Evolutionary conservation across 225 moss, liverwort and hornwort genomes (phyloP).

Genomic region (Pseudoscleropodium purum): DNA sequence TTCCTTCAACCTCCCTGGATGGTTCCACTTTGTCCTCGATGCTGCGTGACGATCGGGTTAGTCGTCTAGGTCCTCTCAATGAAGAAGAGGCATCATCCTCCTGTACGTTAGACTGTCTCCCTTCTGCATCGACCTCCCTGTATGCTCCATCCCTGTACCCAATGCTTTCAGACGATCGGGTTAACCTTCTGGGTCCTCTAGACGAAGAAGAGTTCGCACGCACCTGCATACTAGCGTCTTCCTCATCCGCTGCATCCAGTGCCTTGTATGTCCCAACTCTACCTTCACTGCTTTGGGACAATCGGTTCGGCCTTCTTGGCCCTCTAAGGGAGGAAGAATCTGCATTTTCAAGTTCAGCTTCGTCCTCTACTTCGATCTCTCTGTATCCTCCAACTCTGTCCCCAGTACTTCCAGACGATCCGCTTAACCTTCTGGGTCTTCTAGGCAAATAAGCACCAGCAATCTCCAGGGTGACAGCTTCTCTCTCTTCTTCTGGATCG

Average conservation of each 20-base stretch:
- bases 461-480: background rate
- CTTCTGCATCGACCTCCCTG: background rate
- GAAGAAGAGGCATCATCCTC: background rate
- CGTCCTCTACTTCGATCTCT: conserved; percentile 1
- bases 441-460: conserved; percentile 2
- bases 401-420: background rate
- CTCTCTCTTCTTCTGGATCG: conserved; percentile 11
- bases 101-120: background rate
- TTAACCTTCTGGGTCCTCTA: background rate
- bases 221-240: background rate
- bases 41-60: background rate
- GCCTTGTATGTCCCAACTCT: background rate
- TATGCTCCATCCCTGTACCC: background rate
- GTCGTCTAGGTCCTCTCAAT: background rate
- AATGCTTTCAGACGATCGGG: conserved; percentile 6
- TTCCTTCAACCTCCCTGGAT: background rate
- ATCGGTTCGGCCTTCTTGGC: conserved; percentile 1
- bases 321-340: conserved; percentile 14
- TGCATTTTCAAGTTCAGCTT: background rate
- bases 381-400: background rate
- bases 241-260: background rate
- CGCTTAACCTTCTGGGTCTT: background rate
- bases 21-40: background rate
- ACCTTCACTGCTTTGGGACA: background rate
- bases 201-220: background rate